Conservation (phyloP, 2,329 filamentous ascomycete genomes). For the Claviceps sp. region DNA sequence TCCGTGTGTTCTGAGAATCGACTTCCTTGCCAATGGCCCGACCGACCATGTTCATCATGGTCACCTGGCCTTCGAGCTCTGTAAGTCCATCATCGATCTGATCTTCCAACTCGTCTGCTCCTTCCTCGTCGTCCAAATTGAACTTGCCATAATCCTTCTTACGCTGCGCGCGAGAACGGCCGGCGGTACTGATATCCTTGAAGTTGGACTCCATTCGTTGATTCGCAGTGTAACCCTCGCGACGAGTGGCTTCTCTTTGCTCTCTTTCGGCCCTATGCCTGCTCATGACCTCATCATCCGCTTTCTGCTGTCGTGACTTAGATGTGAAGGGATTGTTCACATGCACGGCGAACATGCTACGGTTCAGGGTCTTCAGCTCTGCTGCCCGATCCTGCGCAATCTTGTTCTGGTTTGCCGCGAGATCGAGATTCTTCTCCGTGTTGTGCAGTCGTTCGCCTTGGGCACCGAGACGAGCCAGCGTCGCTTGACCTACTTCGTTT, state of each 20-base stretch:
- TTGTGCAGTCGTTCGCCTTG: conserved; percentile 75
- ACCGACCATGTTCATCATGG: conserved; percentile 59
- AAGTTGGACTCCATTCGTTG: conserved; percentile 41
- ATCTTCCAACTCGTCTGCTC: conserved; percentile 30
- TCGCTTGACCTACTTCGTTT: conserved; percentile 49
- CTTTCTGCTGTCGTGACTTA: conserved; percentile 46
- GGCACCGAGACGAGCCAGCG: conserved; percentile 57
- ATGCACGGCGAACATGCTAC: conserved; percentile 82
- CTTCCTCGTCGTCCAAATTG: conserved; percentile 56
- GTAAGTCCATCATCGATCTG: conserved; percentile 45
- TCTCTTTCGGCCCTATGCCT: conserved; percentile 54
- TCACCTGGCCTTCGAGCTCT: conserved; percentile 57
- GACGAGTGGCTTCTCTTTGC: conserved; percentile 48
- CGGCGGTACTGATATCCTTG: conserved; percentile 22
- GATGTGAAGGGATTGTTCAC: conserved; percentile 67
- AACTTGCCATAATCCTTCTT: conserved; percentile 47
- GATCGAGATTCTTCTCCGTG: conserved; percentile 70
- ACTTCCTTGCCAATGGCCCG: conserved; percentile 63
- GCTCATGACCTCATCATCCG: conserved; percentile 56
- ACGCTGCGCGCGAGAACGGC: conserved; percentile 17
- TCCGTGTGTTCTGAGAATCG: conserved; percentile 59
- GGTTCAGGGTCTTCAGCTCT: conserved; percentile 74
- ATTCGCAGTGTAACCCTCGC: conserved; percentile 35
- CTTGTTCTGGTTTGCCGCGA: conserved; percentile 62
- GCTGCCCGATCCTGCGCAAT: conserved; percentile 67